Evolutionary conservation across 805 yeast genomes (phyloP), one percentile per base, ranked within the genome.

Genomic region (Starmerella apicola): DNA sequence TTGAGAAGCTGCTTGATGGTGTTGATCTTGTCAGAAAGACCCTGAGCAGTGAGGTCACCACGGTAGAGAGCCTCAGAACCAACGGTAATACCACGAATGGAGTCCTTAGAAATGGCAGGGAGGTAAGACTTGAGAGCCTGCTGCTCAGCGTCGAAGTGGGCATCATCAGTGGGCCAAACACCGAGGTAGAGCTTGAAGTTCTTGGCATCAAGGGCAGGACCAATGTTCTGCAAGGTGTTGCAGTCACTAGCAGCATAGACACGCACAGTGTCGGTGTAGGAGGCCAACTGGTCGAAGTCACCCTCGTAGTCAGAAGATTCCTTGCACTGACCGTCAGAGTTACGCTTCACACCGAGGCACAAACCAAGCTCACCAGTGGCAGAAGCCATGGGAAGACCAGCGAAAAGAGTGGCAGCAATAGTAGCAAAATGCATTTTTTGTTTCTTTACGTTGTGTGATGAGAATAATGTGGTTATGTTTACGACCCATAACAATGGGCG

Each of bases 1-100:
- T 67, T 57, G 43, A 88, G 58, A 33, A 78, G 65, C 34, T 60
- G 57, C 65, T 76, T 81, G 60, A 86, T 61, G 35, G 71, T 72
- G 44, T 60, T 49, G 56, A 88, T 85, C 54, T 68, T 68, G 50
- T 58, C 62, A 36, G 95, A 93, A 57, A 88, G 74, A 41, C 72
- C 73, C 25, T 67, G 53, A 33, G 94, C 85, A 37, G 86, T 70
- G 64, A 86, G 50, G 60, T 88, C 97, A 29, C 62, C 75, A 70
- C 97, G 83, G 74, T 88, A 88, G 50, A 88, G 70, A 43, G 95
- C 88, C 71, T 88, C 97, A 20, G 96, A 85, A 50, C 97, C 97
- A 50, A 88, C 97, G 38, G 83, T 69, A 64, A 88, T 68, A 34
- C 77, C 82, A 54, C 76, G 73, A 54, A 88, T 71, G 48, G 83